Conservation (phyloP, 2,329 filamentous ascomycete genomes). For the Cladophialophora bantiana region DNA sequence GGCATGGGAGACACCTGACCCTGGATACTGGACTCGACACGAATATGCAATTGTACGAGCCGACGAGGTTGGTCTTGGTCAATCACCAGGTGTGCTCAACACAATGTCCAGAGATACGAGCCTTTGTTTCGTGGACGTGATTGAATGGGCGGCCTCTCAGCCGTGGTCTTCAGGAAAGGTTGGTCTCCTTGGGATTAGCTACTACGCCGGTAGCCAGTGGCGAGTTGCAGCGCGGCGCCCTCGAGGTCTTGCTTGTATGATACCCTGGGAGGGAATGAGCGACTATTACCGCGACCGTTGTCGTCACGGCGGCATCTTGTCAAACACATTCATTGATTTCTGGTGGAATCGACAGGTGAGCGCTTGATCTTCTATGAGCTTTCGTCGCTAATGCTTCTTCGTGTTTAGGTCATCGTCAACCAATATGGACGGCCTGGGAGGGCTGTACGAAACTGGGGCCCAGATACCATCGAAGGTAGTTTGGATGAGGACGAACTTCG, state of each 20-base stretch:
- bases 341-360: constrained; percentile 49
- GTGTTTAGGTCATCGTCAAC: constrained; percentile 63
- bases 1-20: constrained; percentile 67
- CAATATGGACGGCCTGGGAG: constrained; percentile 69
- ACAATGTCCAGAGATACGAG: constrained; percentile 63
- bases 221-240: constrained; percentile 60
- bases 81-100: constrained; percentile 60
- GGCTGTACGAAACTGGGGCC: constrained; percentile 60
- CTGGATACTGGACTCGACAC: constrained; percentile 62
- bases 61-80: constrained; percentile 61
- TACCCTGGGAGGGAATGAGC: constrained; percentile 65
- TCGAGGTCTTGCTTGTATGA: constrained; percentile 59
- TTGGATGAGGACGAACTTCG: constrained; percentile 46
- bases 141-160: constrained; percentile 61
- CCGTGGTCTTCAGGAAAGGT: constrained; percentile 60
- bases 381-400: constrained; percentile 32
- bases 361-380: not conserved
- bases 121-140: constrained; percentile 60
- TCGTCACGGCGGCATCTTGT: constrained; percentile 68
- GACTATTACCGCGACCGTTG: constrained; percentile 66
- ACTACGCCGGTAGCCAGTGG: constrained; percentile 64
- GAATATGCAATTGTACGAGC: constrained; percentile 65
- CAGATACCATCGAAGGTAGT: constrained; percentile 52
- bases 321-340: constrained; percentile 65
- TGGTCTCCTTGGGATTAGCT: constrained; percentile 59